Base-by-base conservation (phyloP, 495 filamentous ascomycete genomes). In the Cercophora scortea region DNA sequence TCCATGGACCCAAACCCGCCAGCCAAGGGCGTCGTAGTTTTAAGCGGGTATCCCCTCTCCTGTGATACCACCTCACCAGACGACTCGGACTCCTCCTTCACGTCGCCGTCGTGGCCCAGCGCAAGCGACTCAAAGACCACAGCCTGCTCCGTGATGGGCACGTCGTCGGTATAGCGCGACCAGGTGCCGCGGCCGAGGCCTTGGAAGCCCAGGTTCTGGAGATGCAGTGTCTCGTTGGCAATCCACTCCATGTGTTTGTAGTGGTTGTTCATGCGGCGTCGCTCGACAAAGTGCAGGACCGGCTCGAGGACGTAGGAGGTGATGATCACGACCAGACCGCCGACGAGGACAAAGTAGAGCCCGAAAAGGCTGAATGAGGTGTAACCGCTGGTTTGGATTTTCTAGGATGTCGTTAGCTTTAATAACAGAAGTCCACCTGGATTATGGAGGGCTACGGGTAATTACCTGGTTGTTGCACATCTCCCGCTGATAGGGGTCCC, bases 311-410 rank as follows among this genome's bases (percentile, higher is more conserved):
- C 18, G 16, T 49, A 49, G 5, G 47, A 49, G 16, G 18, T 15
- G 33, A 39, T 16, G 47, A 19, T 19, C 2, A 49, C 25, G 34
- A 49, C 16, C 1, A 10, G 8, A 9, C 47, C 47, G 9, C 16
- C 25, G 34, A 39, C 34, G 4, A 49, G 13, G 6, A 49, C 35
- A 15, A 49, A 49, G n/a, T 7, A 13, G 1, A 49, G 47, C 8
- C 47, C 47, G 13, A 49, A 49, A 6, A 49, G 39, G 47, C 47
- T 49, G 16, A 49, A 49, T 2, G 47, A 49, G 15, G 47, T 49
- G 36, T 49, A 34, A 1, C 13, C 34, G 10, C 33, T 11, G 34
- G n/a, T 39, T 16, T 40, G 47, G 18, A 49, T 49, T 39, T 49
- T 49, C 47, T 49, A 5, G 25, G 25, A 25, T 2, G 47, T 17